Base-by-base conservation (phyloP, 352 stramenopile species). In the Globisporangium yorkense region DNA sequence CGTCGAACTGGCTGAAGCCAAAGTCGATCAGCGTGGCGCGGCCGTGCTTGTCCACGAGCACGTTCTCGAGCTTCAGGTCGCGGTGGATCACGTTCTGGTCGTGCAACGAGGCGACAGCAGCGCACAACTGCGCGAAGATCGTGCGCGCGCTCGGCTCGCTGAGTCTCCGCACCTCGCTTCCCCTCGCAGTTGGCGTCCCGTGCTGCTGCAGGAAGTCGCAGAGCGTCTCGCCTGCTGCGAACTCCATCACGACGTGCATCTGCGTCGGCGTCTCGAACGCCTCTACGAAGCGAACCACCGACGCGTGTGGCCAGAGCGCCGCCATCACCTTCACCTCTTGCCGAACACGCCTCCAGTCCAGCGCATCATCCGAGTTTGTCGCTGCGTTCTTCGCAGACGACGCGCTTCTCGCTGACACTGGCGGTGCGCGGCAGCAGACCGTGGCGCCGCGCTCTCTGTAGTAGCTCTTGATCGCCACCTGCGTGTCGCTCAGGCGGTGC, bases 1-100 rank as follows among this genome's bases (percentile, higher is more conserved):
- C 44, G 67, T 6, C 76, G 51, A 80, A 66, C 49, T 85, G 73
- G 46, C 78, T 87, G 33, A 88, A 88, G 21, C 79, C 79, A 63
- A 91, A 88, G 57, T 91, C 79, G 24, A 91, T 83, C 16, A 89
- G 46, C 48, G 74, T 78, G 6, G 59, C 59, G 10, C 67, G 55
- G 2, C 59, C 70, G 2, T 48, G 35, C 21, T 61, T 69, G 41
- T 88, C 71, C 0, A 92, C 44, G 35, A 92, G 57, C 1, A 92
- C 65, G 50, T 92, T 90, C 59, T 92, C 82, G 33, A 89, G 80
- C 56, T 92, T 92, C 40, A 92, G 61, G 57, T 92, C 82, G 18
- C 82, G 72, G 45, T 92, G 78, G 56, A 90, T 79, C 35, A 89
- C 63, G 24, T 74, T 50, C 35, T 87, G 76, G 1, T 49, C 51